These are phyloP conservation scores for Phanerochaete carnosa DNA, from an alignment of 768 basidiomycete genomes.

Conservation along the genomic window DNA sequence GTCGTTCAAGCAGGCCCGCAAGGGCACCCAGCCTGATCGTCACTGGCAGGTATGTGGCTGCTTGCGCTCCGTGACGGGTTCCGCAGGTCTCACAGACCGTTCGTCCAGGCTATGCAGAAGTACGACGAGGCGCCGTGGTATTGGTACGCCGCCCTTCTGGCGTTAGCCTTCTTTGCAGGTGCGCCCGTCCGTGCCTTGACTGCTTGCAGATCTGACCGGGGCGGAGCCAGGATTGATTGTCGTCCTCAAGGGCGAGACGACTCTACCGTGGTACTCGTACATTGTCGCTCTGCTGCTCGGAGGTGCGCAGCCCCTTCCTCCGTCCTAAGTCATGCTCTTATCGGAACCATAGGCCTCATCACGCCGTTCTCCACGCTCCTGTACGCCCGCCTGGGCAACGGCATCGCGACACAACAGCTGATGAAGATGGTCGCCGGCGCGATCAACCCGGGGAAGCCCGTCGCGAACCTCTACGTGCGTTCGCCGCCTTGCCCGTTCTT, in stretches of 20 bases:
- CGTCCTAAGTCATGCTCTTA: not conserved
- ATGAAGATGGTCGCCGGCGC: constrained; percentile 66
- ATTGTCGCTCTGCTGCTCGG: constrained; percentile 54
- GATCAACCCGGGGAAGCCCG: constrained; percentile 58
- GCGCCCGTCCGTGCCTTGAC: constrained; percentile 7
- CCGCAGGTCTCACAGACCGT: not conserved
- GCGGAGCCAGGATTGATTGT: constrained; percentile 50
- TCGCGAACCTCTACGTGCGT: constrained; percentile 63
- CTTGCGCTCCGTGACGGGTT: not conserved
- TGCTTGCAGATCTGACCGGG: not conserved
- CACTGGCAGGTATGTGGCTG: constrained; percentile 43
- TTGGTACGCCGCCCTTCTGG: constrained; percentile 53
- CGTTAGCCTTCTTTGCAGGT: constrained; percentile 56
- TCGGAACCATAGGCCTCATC: constrained; percentile 14
- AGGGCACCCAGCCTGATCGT: constrained; percentile 48
- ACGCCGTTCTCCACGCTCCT: constrained; percentile 56
- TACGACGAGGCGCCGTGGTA: constrained; percentile 61
- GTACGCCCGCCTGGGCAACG: constrained; percentile 57
- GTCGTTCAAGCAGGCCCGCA: constrained; percentile 47
- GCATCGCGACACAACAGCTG: constrained; percentile 55
- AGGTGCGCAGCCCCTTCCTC: constrained; percentile 11
- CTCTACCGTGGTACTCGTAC: constrained; percentile 62
- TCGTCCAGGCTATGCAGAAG: constrained; percentile 41
- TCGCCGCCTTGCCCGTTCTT: not conserved
- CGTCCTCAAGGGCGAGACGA: constrained; percentile 54